Percentiles rank a stretch among this genome's conserved stretches.
Conservation (phyloP, 2,329 filamentous ascomycete genomes). For the Elsinoe ampelina region DNA sequence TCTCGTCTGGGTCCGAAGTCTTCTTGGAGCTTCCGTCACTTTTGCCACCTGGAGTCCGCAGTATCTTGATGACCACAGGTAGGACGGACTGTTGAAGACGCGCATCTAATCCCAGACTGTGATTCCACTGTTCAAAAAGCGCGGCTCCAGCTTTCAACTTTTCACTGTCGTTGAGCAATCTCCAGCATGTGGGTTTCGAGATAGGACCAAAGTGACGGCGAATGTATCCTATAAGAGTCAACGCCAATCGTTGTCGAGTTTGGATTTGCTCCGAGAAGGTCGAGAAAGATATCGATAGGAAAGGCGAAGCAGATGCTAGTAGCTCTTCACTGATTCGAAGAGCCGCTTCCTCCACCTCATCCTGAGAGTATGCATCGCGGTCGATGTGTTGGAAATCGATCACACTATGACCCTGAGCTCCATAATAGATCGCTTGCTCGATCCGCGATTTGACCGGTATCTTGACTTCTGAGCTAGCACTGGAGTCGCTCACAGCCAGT, state of each 20-base stretch:
- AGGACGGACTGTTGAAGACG: constrained; percentile 52
- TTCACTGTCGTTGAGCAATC: constrained; percentile 79
- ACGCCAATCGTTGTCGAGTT: constrained; percentile 61
- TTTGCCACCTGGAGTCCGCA: neutral
- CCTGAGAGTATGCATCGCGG: constrained; percentile 51
- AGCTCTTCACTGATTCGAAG: constrained; percentile 72
- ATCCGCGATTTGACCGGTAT: constrained; percentile 82
- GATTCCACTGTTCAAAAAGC: constrained; percentile 76
- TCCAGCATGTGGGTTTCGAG: constrained; percentile 63
- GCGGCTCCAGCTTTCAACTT: constrained; percentile 71
- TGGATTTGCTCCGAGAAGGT: constrained; percentile 75
- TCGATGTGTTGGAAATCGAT: constrained; percentile 68
- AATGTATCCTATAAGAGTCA: constrained; percentile 65
- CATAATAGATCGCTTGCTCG: constrained; percentile 91
- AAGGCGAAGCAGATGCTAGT: constrained; percentile 63
- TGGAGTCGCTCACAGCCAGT: constrained; percentile 45
- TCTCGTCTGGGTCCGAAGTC: constrained; percentile 5
- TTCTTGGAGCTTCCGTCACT: neutral
- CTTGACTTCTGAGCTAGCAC: constrained; percentile 45
- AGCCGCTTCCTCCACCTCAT: constrained; percentile 68
- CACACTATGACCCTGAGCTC: constrained; percentile 71
- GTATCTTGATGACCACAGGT: constrained; percentile 8
- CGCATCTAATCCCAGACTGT: constrained; percentile 62
- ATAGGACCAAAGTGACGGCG: constrained; percentile 55
- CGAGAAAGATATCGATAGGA: constrained; percentile 58